phyloP scores from a whole-genome alignment of 129 eudicot species.

The Centrapalus pauciflorus region DNA sequence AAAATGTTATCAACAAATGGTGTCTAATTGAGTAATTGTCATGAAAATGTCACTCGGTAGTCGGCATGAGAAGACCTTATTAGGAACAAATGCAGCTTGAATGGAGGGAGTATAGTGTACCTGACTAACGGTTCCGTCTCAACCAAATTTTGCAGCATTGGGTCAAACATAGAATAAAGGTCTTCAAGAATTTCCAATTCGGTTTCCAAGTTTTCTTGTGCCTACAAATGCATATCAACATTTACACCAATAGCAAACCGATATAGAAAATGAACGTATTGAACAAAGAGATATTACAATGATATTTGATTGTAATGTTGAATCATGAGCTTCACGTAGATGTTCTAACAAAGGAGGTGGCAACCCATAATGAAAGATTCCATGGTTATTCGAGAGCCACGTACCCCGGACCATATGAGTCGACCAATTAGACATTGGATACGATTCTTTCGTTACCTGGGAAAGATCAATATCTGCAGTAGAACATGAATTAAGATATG shows the following conservation, averaged over 20 bases:
- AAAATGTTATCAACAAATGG: not conserved
- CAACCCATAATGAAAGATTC: constrained; percentile 67
- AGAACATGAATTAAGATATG: constrained; percentile 6
- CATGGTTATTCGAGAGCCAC: constrained; percentile 71
- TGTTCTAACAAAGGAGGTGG: constrained; percentile 61
- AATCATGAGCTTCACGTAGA: constrained; percentile 48
- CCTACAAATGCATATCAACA: constrained; percentile 30
- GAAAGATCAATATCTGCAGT: constrained; percentile 58
- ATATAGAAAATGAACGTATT: not conserved
- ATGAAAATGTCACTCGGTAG: not conserved
- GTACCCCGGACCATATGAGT: constrained; percentile 90
- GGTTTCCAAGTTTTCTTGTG: constrained; percentile 50
- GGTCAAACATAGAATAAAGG: constrained; percentile 52
- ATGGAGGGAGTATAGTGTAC: constrained; percentile 20
- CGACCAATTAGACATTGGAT: constrained; percentile 40
- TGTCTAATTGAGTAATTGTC: not conserved
- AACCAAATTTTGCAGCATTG: constrained; percentile 51
- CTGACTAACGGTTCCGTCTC: constrained; percentile 42
- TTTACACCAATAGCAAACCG: not conserved
- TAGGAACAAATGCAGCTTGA: not conserved
- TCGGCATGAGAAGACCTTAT: not conserved
- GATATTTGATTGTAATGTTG: constrained; percentile 20
- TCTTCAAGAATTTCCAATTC: constrained; percentile 60
- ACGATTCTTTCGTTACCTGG: constrained; percentile 23
- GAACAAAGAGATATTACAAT: constrained; percentile 32